Base-by-base conservation (phyloP, 2,329 filamentous ascomycete genomes). In the Cladophialophora carrionii region DNA sequence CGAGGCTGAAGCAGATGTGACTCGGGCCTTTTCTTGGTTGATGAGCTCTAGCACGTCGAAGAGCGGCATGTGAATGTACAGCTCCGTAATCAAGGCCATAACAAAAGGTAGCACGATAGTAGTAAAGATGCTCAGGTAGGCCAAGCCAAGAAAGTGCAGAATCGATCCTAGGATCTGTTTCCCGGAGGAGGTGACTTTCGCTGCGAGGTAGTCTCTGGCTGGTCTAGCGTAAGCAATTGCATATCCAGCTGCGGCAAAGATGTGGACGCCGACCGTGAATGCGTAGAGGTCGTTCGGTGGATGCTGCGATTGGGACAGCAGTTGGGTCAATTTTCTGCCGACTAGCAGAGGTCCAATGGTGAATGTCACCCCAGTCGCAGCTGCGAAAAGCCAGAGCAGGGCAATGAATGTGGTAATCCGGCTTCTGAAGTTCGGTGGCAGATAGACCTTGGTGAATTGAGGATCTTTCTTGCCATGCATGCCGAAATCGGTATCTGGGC, bases 211-310 rank as follows among this genome's bases (percentile, higher is more conserved):
- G 31, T 41, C 48, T 60, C 24, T 49, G 31, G 61, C 56, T 4
- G 62, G 48, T 31, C 72, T 70, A 46, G 73, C 75, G 63, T 88
- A 85, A 69, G 87, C 79, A 31, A 83, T 71, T 49, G 84, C 77
- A 75, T 93, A 96, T 2, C 85, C 79, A 1, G 86, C 73, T 3
- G 85, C 87, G 10, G 90, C 91, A 4, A 96, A 82, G 29, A 92
- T 81, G 74, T 96, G 96, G 48, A 96, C 84, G 14, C 95, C 95
- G 32, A 95, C 87, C 59, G 92, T 96, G 76, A 97, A 96, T 12
- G 95, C 94, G 73, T 99, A 98, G 29, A 99, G 90, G 76, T 99
- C 95, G 77, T 98, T 99, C 74, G 94, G 90, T 48, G 86, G 86
- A 55, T 90, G 85, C 67, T 90, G 84, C 0, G 82, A 78, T 4